Conservation (phyloP, 176 grass and related monocot species). For the Chloris gayana region DNA sequence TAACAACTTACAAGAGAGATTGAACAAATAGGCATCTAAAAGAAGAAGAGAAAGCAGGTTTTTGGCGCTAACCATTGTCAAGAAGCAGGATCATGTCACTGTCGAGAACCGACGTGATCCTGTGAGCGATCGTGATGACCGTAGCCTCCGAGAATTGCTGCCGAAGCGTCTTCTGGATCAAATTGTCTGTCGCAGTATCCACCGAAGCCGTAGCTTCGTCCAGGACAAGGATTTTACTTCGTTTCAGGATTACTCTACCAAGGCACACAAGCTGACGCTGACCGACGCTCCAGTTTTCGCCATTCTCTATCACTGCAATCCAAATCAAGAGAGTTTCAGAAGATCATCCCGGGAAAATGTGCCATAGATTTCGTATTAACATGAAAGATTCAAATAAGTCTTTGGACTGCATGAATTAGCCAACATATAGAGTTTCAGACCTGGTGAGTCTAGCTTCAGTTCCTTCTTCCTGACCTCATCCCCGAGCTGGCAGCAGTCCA, state of each 20-base stretch:
- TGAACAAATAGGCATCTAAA: background rate
- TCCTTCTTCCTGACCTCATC: conserved; percentile 80
- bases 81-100: conserved; percentile 82
- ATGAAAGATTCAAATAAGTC: background rate
- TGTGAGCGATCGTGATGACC: conserved; percentile 71
- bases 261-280: conserved; percentile 78
- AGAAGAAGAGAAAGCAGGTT: background rate
- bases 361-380: background rate
- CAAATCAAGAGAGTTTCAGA: conserved; percentile 17
- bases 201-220: conserved; percentile 84
- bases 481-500: conserved; percentile 76
- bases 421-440: background rate
- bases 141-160: conserved; percentile 69
- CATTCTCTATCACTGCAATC: conserved; percentile 80
- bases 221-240: conserved; percentile 71
- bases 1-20: background rate
- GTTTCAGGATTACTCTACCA: conserved; percentile 76
- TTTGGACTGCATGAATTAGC: background rate
- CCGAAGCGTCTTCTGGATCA: conserved; percentile 80
- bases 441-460: conserved; percentile 72
- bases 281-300: conserved; percentile 96
- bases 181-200: conserved; percentile 71
- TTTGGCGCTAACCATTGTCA: conserved; percentile 58
- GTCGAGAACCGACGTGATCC: conserved; percentile 77
- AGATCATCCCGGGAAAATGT: background rate